phyloP scores from a whole-genome alignment of 352 stramenopile genomes.

The Globisporangium cederbergense region DNA sequence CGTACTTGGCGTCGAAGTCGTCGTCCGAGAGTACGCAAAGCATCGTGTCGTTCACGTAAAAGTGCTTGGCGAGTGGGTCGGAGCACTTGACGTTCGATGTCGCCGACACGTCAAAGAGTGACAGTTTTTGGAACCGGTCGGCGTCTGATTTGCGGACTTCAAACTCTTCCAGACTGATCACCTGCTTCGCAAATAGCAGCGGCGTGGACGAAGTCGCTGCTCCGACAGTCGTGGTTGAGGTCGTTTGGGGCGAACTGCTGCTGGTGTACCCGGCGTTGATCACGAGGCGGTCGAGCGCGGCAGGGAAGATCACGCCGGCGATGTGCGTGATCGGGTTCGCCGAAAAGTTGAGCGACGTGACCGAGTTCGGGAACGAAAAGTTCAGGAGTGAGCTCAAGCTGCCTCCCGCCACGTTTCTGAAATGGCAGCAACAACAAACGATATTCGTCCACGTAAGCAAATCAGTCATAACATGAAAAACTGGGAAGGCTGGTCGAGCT shows the following conservation, averaged over 20 bases:
- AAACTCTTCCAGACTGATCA: slow-evolving; percentile 27
- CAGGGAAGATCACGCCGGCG: slow-evolving; percentile 31
- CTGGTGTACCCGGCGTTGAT: slow-evolving; percentile 11
- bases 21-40: slow-evolving; percentile 38
- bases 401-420: slow-evolving; percentile 12
- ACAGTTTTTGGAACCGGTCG: slow-evolving; percentile 21
- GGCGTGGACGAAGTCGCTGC: background rate
- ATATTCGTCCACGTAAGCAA: background rate
- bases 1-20: slow-evolving; percentile 37
- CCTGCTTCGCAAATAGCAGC: slow-evolving; percentile 4
- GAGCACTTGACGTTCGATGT: slow-evolving; percentile 22
- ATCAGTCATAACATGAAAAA: background rate
- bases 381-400: slow-evolving; percentile 25
- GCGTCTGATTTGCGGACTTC: slow-evolving; percentile 35
- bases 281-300: slow-evolving; percentile 22
- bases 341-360: slow-evolving; percentile 33
- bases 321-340: slow-evolving; percentile 35
- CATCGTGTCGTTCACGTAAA: slow-evolving; percentile 39
- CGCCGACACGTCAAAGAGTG: slow-evolving; percentile 13
- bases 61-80: slow-evolving; percentile 25
- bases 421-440: background rate
- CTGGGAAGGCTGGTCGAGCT: background rate
- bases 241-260: background rate
- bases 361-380: slow-evolving; percentile 29
- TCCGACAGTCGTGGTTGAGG: background rate